Evolutionary conservation across 495 filamentous ascomycete genomes (phyloP).

Genomic region (Durotheca rogersii): DNA sequence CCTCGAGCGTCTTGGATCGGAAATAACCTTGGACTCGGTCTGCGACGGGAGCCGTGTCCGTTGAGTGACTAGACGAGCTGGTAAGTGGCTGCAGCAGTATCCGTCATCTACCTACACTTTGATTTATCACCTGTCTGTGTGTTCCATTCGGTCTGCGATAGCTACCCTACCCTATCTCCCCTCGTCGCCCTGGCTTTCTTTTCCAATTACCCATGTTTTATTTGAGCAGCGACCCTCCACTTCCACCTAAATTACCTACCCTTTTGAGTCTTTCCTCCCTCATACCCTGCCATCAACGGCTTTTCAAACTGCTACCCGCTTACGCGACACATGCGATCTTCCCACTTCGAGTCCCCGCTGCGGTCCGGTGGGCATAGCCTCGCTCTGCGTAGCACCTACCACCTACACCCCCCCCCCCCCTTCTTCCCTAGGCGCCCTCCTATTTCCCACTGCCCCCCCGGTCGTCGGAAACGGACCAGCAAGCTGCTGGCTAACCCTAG

Average conservation of each 20-base stretch:
- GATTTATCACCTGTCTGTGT: background rate
- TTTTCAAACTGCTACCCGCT: constrained; percentile 9
- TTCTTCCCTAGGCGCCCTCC: constrained; percentile 19
- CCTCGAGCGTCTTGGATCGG: background rate
- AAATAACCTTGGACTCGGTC: constrained; percentile 2
- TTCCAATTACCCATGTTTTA: constrained; percentile 4
- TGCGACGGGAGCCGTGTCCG: constrained; percentile 1
- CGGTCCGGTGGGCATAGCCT: constrained; percentile 21
- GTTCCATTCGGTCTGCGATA: background rate
- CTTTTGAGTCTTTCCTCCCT: constrained; percentile 6
- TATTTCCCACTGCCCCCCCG: constrained; percentile 1
- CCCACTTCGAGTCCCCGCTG: constrained; percentile 1
- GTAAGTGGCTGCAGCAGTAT: constrained; percentile 14
- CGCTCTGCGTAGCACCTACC: constrained; percentile 22
- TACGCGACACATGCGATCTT: constrained; percentile 20
- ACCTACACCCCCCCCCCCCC: constrained; percentile 19
- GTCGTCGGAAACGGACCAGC: background rate
- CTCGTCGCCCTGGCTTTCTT: background rate
- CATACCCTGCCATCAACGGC: constrained; percentile 6
- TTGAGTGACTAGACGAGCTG: constrained; percentile 1
- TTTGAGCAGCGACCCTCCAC: constrained; percentile 16
- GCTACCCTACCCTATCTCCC: background rate
- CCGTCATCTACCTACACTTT: background rate
- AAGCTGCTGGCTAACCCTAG: constrained; percentile 25
- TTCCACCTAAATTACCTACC: constrained; percentile 17